A percentile compares a stretch with the other conserved stretches of the same genome.
Conservation (phyloP, 1,139 yeast species). For the Lodderomyces parapsilosis region DNA sequence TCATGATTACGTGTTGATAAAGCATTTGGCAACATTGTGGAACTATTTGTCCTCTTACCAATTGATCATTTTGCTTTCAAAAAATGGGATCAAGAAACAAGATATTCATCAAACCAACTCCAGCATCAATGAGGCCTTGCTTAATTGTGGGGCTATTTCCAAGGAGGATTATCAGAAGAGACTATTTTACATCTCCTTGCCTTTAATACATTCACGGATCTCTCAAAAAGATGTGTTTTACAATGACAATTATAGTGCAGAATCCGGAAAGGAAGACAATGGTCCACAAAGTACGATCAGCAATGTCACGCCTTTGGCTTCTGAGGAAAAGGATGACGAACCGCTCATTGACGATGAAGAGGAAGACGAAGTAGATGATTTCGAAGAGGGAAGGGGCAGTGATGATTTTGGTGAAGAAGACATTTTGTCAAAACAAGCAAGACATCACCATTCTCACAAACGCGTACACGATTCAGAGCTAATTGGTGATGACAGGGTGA, state of each 20-base stretch:
- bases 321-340: slow-evolving; percentile 8
- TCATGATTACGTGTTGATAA: slow-evolving; percentile 25
- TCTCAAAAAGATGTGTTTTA: slow-evolving; percentile 16
- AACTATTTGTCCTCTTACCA: slow-evolving; percentile 47
- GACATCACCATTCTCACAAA: slow-evolving; percentile 8
- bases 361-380: slow-evolving; percentile 9
- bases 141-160: slow-evolving; percentile 20
- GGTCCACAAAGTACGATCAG: not conserved
- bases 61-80: slow-evolving; percentile 28
- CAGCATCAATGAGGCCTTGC: slow-evolving; percentile 24
- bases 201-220: slow-evolving; percentile 18
- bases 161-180: slow-evolving; percentile 18
- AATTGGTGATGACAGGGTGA: slow-evolving; percentile 24
- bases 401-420: not conserved
- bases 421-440: not conserved
- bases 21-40: slow-evolving; percentile 36
- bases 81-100: slow-evolving; percentile 20
- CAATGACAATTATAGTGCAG: slow-evolving; percentile 6
- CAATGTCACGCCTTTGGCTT: slow-evolving; percentile 3
- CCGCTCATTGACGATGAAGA: slow-evolving; percentile 10
- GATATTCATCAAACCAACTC: slow-evolving; percentile 22
- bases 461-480: slow-evolving; percentile 3
- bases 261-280: slow-evolving; percentile 7
- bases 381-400: slow-evolving; percentile 5
- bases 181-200: slow-evolving; percentile 31